These are phyloP conservation scores for Candida peoriensis DNA, from an alignment of 805 yeast genomes.

Conservation along the genomic window DNA sequence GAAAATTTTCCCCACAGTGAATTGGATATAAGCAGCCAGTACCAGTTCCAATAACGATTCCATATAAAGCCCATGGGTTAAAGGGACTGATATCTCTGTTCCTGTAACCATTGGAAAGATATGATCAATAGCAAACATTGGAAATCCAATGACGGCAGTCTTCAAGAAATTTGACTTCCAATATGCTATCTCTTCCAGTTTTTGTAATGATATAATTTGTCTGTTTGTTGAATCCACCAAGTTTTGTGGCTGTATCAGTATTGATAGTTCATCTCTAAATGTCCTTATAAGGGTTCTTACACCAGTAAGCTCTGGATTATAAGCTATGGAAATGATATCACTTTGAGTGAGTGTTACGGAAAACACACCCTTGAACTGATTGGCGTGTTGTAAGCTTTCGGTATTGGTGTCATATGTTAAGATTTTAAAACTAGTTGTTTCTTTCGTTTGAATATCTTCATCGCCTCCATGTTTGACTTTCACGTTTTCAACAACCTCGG, in stretches of 20 bases:
- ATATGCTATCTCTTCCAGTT: constrained; percentile 62
- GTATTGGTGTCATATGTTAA: constrained; percentile 4
- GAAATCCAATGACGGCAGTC: constrained; percentile 53
- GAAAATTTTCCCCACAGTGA: constrained; percentile 59
- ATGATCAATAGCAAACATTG: constrained; percentile 50
- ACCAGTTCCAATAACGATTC: constrained; percentile 58
- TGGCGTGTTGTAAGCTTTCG: not conserved
- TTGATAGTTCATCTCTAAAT: constrained; percentile 2
- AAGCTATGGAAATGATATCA: constrained; percentile 32
- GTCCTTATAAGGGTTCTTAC: constrained; percentile 55
- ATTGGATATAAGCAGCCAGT: constrained; percentile 56
- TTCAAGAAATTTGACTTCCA: constrained; percentile 60
- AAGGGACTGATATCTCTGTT: constrained; percentile 25
- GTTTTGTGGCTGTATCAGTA: constrained; percentile 41
- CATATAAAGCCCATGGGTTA: constrained; percentile 53
- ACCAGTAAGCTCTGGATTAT: constrained; percentile 49
- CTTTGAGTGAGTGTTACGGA: constrained; percentile 2
- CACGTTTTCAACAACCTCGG: constrained; percentile 23
- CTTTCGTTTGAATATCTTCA: constrained; percentile 1
- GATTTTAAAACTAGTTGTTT: constrained; percentile 11
- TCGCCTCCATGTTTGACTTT: not conserved
- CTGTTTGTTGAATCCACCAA: constrained; percentile 48
- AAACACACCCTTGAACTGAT: constrained; percentile 8
- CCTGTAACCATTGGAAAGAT: constrained; percentile 37
- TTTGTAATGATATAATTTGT: constrained; percentile 65